Evolutionary conservation across 805 yeast species (phyloP), one percentile per base, ranked within the genome.

Genomic region (Candida broadrunensis): DNA sequence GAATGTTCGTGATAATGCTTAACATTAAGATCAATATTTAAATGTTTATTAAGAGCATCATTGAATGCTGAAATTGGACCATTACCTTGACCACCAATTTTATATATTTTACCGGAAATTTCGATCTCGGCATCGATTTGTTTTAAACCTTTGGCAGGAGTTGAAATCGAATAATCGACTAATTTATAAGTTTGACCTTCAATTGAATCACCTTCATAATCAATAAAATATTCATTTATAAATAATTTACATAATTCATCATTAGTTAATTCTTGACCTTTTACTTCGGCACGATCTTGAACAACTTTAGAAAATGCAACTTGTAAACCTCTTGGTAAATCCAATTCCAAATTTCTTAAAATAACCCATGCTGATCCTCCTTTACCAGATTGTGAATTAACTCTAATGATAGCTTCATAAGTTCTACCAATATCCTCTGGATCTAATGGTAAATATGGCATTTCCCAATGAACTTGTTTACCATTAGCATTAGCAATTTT

Each of bases 281-380:
- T 70, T 45, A 64, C 50, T 58, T 87, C 95, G 34, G 93, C 88
- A 49, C 71, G 76, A 23, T 58, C 55, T 63, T 87, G 95, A 11
- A 86, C 93, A 33, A 74, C 73, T 48, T 72, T 77, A 23, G 90
- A 83, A 59, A 83, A 86, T 31, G 82, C 84, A 32, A 85, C 79
- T 66, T 86, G 95, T 56, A 86, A 69, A 30, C 84, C 85, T 60
- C 91, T 78, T 32, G 95, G 95, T 51, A 87, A 74, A 58, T 86
- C 95, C 43, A 86, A 75, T 54, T 83, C 91, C 61, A 87, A 73
- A 49, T 78, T 76, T 49, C 87, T 75, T 56, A 86, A 71, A 55
- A 86, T 83, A 49, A 87, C 83, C 93, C 95, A 86, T 5, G 95
- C 87, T 9, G 91, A 85, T 50, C 95, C 95, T 54, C 95, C 95